These are phyloP conservation scores for Trichoderma sp. DNA, from an alignment of 2,329 filamentous ascomycete genomes.

Conservation along the genomic window DNA sequence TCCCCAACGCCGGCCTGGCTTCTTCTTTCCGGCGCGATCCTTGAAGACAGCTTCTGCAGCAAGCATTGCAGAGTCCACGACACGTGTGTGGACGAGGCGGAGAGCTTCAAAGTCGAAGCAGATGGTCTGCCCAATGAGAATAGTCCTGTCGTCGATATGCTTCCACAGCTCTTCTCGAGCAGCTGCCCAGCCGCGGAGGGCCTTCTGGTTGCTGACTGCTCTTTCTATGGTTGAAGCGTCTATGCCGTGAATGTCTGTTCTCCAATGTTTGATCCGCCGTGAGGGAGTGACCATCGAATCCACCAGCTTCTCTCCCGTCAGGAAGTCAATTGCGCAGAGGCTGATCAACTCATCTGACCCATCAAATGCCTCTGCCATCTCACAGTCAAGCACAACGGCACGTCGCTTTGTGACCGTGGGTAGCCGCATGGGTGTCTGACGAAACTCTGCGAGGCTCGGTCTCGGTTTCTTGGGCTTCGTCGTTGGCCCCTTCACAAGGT, in stretches of 20 bases:
- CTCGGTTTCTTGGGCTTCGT: not conserved
- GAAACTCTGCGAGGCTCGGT: not conserved
- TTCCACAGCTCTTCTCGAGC: not conserved
- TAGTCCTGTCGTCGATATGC: not conserved
- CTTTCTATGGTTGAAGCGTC: not conserved
- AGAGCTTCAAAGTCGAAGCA: not conserved
- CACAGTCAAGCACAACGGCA: not conserved
- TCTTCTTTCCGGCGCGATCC: not conserved
- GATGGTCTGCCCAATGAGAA: not conserved
- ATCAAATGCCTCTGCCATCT: not conserved
- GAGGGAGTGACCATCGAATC: not conserved
- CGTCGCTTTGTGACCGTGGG: not conserved
- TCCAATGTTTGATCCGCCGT: not conserved
- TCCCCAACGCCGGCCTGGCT: not conserved
- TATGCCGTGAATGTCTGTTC: not conserved
- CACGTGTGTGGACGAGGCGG: not conserved
- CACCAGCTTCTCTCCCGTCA: not conserved
- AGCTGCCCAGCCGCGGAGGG: not conserved
- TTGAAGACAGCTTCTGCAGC: not conserved
- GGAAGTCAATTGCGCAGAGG: not conserved
- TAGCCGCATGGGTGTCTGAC: not conserved
- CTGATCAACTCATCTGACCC: not conserved
- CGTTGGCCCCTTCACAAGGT: not conserved
- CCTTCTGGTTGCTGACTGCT: not conserved
- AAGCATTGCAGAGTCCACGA: constrained; percentile 3